Evolutionary conservation across 495 filamentous ascomycete genomes (phyloP).

Genomic region (Chaetomium cochliodes): DNA sequence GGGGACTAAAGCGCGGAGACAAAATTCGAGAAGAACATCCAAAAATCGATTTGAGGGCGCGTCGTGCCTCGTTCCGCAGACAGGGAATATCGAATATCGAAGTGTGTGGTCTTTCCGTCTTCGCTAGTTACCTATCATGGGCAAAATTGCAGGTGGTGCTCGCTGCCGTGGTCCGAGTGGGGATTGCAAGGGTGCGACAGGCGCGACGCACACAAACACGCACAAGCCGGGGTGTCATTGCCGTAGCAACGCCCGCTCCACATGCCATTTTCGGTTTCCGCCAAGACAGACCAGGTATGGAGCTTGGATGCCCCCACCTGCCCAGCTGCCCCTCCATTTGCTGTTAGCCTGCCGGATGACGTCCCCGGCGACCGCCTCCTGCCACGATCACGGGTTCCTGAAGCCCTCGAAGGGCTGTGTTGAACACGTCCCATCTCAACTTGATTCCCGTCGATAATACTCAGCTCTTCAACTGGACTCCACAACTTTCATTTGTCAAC

Average conservation of each 20-base stretch:
- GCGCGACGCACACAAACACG: conserved; percentile 22
- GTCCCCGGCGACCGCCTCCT: conserved; percentile 3
- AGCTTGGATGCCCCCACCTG: conserved; percentile 5
- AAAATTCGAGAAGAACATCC: conserved; percentile 8
- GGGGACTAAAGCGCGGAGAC: not conserved
- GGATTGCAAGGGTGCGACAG: conserved; percentile 16
- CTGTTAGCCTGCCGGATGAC: conserved; percentile 24
- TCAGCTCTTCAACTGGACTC: too few relatives aligned
- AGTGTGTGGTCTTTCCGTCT: conserved; percentile 3
- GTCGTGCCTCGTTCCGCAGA: conserved; percentile 5
- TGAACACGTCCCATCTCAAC: not conserved
- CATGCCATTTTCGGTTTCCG: not conserved
- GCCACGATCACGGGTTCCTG: conserved; percentile 20
- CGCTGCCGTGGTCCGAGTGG: conserved; percentile 11
- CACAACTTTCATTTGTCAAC: too few relatives aligned
- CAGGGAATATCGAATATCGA: conserved; percentile 7
- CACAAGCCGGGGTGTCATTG: conserved; percentile 12
- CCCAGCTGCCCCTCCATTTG: conserved; percentile 24
- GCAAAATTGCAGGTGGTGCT: conserved; percentile 16
- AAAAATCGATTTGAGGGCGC: not conserved
- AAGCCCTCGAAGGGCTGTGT: too few relatives aligned
- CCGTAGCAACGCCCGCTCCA: conserved; percentile 19
- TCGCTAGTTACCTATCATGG: not conserved
- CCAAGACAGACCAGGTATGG: not conserved
- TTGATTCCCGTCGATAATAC: too few relatives aligned